Evolutionary conservation across 2,329 filamentous ascomycete species (phyloP), one percentile per base, ranked within the genome.

Genomic region (Ophiostoma novo-ulmi): DNA sequence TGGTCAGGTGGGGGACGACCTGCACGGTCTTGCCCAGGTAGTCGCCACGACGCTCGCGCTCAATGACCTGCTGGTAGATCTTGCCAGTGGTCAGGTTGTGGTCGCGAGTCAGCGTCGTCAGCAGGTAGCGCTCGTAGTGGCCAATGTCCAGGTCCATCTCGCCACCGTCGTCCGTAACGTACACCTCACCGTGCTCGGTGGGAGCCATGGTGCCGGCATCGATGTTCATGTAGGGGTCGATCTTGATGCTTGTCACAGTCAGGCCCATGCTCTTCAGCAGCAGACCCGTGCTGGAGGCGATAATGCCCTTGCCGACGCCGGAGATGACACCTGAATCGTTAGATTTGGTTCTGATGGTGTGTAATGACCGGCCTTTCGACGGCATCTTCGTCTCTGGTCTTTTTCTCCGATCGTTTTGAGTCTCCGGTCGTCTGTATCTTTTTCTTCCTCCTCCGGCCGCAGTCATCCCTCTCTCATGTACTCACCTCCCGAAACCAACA

Each of bases 51-150:
- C 86, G 81, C 77, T 88, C 86, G 72, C 87, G 88, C 77, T 90
- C 85, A 76, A 97, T 93, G 70, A 97, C 94, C 76, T 91, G 88
- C 77, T 92, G 86, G 81, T 97, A 98, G 75, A 98, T 93, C 83
- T 98, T 97, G 78, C 95, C 95, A 6, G 94, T 97, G 3, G 95
- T 99, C 80, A 99, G 97, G 81, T 98, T 98, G 83, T 94, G 93
- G 76, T 97, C 93, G 73, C 89, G 85, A 10, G 88, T 92, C 73
- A 98, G 85, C 70, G 89, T 91, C 74, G 94, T 89, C 77, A 90
- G 89, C 70, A 97, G 88, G 78, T 97, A 97, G 72, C 83, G 77
- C 76, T 87, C 84, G 75, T 86, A 87, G 77, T 87, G 86, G 26
- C 85, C 85, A 64, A 88, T 80, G 75, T 88, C 85, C 14, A 87